phyloP scores from a whole-genome alignment of 164 flowering plant genomes.

The Vitis rupestris region DNA sequence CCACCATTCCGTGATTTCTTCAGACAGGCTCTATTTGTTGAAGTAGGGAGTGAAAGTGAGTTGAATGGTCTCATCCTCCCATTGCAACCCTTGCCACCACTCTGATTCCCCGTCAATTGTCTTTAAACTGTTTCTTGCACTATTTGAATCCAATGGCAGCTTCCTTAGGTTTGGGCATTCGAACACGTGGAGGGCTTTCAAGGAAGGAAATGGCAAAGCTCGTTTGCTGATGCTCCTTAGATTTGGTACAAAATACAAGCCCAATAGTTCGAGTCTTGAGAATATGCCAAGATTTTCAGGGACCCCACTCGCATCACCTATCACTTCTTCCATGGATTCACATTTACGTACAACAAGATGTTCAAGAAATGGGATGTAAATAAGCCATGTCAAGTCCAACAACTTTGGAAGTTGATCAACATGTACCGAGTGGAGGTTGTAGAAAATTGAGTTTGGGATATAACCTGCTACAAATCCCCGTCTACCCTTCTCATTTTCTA shows the following conservation, averaged over 20 bases:
- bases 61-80: background rate
- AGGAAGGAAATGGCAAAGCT: background rate
- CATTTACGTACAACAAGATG: rapidly evolving
- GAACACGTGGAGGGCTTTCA: background rate
- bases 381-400: too few relatives aligned
- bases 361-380: too few relatives aligned
- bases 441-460: too few relatives aligned
- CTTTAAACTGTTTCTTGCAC: background rate
- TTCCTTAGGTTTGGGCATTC: slow-evolving; percentile 1
- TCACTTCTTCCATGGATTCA: too few relatives aligned
- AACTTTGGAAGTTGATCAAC: too few relatives aligned
- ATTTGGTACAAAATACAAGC: background rate
- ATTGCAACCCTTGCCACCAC: slow-evolving; percentile 9
- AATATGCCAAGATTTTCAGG: too few relatives aligned
- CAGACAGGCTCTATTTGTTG: too few relatives aligned
- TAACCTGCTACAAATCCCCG: too few relatives aligned
- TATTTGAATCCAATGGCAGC: background rate
- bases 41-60: background rate
- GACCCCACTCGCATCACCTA: too few relatives aligned
- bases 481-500: too few relatives aligned
- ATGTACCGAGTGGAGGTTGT: rapidly evolving
- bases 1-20: too few relatives aligned
- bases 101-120: background rate
- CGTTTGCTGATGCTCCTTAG: background rate
- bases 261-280: too few relatives aligned